Base-by-base conservation (phyloP, 495 filamentous ascomycete genomes). In the Penicillium antarcticum region DNA sequence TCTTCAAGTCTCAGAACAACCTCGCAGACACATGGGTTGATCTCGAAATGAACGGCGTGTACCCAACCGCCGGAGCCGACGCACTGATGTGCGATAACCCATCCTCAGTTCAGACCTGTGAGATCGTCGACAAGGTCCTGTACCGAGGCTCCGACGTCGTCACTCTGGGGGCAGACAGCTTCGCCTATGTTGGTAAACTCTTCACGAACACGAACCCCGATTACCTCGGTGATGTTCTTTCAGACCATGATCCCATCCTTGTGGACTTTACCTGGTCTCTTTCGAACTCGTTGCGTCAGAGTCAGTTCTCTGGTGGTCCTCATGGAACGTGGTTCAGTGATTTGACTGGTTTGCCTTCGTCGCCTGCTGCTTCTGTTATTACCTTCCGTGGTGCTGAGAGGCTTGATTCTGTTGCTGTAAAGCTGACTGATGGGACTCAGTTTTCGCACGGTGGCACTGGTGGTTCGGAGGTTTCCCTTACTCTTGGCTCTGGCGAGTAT, bases 71-170 rank as follows among this genome's bases (percentile, higher is more conserved):
- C 4, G 75, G 76, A 18, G 64, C 64, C 1, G 49, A 60, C 31
- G 58, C 63, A 7, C 13, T 54, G 13, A 24, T 75, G 4, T 84
- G 81, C 57, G 69, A 62, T 19, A 78, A 81, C 56, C 78, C 80
- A 1, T 72, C 74, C 34, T 56, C 63, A 4, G 72, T 57, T 16
- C 63, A 74, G 45, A 63, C 53, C 4, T 87, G 83, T 60, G 83
- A 86, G 66, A 78, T 75, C 2, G 79, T 87, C 13, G 83, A 87
- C 54, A 87, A 85, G 63, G 74, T 84, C 36, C 72, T 84, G 42
- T 84, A 83, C 61, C 73, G 82, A 10, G 70, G 70, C 4, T 73
- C 74, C 24, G 65, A 69, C 6, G 55, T 80, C 1, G 53, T 83
- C 0, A 59, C 57, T 0, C 59, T 86, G 9, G 46, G 52, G 8